A percentile compares a stretch with the other conserved stretches of the same genome.
Conservation (phyloP, 2,329 filamentous ascomycete species). For the Penicillium sp. region DNA sequence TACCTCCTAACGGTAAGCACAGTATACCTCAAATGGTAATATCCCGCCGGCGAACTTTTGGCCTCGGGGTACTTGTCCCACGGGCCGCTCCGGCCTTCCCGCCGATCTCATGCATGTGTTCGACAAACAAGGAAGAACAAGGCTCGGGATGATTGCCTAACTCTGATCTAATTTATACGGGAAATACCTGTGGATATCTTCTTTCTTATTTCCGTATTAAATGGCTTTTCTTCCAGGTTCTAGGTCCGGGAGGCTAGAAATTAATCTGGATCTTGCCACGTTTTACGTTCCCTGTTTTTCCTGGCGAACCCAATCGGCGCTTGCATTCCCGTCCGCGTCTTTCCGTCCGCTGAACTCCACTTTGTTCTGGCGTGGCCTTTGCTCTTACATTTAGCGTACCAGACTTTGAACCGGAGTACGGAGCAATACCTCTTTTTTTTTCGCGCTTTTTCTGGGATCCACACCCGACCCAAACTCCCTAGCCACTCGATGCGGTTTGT, state of each 20-base stretch:
- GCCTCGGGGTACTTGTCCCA: conserved; percentile 28
- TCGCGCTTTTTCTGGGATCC: not conserved
- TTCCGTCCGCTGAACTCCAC: conserved; percentile 5
- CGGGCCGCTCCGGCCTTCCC: conserved; percentile 31
- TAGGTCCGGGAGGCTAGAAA: not conserved
- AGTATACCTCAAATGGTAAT: not conserved
- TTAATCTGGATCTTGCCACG: not conserved
- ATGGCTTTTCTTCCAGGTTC: not conserved
- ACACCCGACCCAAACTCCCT: conserved; percentile 21
- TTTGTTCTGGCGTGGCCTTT: not conserved
- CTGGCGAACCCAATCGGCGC: conserved; percentile 1
- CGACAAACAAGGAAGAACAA: conserved; percentile 12
- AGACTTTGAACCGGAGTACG: not conserved
- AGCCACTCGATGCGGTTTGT: conserved; percentile 26
- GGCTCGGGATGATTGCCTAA: not conserved
- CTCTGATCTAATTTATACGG: not conserved
- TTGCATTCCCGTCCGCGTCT: conserved; percentile 5
- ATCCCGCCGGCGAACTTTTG: conserved; percentile 12
- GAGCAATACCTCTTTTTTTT: not conserved
- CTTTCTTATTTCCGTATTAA: not conserved
- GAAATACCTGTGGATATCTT: not conserved
- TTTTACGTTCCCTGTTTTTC: not conserved
- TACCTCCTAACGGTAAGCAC: not conserved
- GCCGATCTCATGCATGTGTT: conserved; percentile 30
- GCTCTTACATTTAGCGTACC: conserved; percentile 1